Percentiles rank a stretch among this genome's conserved stretches.
Conservation (phyloP, 1,284 basidiomycete genomes). For the Ceratobasidium sp. region DNA sequence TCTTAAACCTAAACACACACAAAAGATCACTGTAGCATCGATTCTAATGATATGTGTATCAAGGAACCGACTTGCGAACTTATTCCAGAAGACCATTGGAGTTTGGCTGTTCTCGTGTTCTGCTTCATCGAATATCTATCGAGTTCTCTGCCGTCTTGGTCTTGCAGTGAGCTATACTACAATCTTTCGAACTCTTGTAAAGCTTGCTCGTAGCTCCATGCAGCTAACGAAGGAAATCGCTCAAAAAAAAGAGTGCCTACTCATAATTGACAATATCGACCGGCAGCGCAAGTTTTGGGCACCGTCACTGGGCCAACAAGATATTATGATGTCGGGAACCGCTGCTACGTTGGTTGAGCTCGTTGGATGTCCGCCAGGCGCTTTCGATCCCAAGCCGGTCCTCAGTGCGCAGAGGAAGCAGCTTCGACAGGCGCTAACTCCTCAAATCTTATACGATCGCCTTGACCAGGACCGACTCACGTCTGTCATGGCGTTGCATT, state of each 20-base stretch:
- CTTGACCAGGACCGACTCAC: background rate
- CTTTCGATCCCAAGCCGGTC: background rate
- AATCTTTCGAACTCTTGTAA: too few species aligned
- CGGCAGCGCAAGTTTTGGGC: conserved; percentile 3
- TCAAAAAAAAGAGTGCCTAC: background rate
- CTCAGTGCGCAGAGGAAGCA: background rate
- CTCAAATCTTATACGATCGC: background rate
- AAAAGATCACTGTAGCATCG: background rate
- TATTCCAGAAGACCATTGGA: conserved; percentile 25
- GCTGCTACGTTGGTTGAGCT: background rate
- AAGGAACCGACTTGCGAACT: background rate
- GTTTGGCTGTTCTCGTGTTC: conserved; percentile 26
- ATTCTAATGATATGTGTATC: conserved; percentile 3
- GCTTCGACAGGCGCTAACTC: too few species aligned
- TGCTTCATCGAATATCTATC: conserved; percentile 10
- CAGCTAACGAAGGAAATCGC: too few species aligned
- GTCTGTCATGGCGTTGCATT: background rate
- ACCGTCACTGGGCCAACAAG: background rate
- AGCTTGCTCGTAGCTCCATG: too few species aligned
- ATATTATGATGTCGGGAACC: conserved; percentile 1
- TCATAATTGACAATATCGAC: conserved; percentile 23
- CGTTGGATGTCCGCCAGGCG: background rate
- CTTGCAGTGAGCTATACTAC: conserved; percentile 2
- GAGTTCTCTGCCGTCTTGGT: conserved; percentile 12
- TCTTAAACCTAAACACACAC: background rate